Percentiles rank a stretch among this genome's conserved stretches.
These are phyloP conservation scores for Metschnikowia vanudenii DNA, from an alignment of 805 yeast genomes.

Conservation along the genomic window DNA sequence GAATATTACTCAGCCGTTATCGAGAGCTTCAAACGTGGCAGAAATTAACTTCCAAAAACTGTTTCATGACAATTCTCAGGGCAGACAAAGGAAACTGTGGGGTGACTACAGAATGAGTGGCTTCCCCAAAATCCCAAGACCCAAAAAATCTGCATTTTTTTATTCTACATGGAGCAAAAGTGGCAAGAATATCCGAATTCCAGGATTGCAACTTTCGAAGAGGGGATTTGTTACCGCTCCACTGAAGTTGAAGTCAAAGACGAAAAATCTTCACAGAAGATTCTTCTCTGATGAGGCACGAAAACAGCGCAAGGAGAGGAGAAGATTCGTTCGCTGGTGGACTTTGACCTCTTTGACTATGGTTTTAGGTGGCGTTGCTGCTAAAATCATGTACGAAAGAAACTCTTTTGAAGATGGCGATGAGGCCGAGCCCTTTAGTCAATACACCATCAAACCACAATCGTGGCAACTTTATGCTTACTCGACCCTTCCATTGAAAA, in stretches of 20 bases:
- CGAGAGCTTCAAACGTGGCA: slow-evolving; percentile 40
- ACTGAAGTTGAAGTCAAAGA: slow-evolving; percentile 34
- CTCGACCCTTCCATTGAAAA: slow-evolving; percentile 85
- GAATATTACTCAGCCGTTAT: slow-evolving; percentile 43
- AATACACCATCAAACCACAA: slow-evolving; percentile 55
- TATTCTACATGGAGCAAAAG: slow-evolving; percentile 44
- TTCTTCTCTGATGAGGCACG: slow-evolving; percentile 46
- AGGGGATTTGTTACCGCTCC: slow-evolving; percentile 39
- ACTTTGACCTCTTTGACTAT: slow-evolving; percentile 52
- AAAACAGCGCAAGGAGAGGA: slow-evolving; percentile 36
- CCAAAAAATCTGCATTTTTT: slow-evolving; percentile 52
- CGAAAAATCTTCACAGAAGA: slow-evolving; percentile 37
- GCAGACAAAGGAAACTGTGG: slow-evolving; percentile 22
- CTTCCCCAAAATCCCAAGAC: slow-evolving; percentile 56
- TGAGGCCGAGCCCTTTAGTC: slow-evolving; percentile 28
- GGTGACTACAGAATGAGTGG: slow-evolving; percentile 30
- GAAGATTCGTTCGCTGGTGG: slow-evolving; percentile 51
- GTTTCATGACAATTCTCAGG: slow-evolving; percentile 13
- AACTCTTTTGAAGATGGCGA: slow-evolving; percentile 29
- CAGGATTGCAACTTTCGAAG: slow-evolving; percentile 26
- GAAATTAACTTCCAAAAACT: slow-evolving; percentile 28
- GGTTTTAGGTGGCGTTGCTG: slow-evolving; percentile 54
- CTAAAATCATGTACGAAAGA: slow-evolving; percentile 41
- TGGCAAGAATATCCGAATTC: slow-evolving; percentile 15
- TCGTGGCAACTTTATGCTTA: slow-evolving; percentile 91